Percentiles rank a stretch among this genome's conserved stretches.
phyloP scores from a whole-genome alignment of 768 basidiomycete genomes.

The Collybiopsis confluens region DNA sequence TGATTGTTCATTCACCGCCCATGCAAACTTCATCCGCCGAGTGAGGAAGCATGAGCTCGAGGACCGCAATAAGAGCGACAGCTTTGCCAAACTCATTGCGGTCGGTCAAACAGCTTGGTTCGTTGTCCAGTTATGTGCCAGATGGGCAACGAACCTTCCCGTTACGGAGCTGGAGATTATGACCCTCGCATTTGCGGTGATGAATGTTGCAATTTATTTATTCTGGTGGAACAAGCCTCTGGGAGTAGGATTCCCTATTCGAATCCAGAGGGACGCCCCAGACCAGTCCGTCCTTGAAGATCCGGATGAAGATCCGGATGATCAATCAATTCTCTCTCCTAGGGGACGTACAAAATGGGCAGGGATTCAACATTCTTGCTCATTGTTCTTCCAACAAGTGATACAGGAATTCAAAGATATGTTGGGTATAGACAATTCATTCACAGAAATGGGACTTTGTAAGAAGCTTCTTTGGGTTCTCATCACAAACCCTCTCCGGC shows the following conservation, averaged over 20 bases:
- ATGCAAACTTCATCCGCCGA: neutral
- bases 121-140: conserved; percentile 11
- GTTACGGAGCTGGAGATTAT: conserved; percentile 15
- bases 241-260: conserved; percentile 5
- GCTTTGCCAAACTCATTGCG: neutral
- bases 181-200: conserved; percentile 12
- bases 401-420: no score
- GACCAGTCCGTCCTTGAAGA: neutral
- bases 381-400: no score
- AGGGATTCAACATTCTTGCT: no score
- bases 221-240: conserved; percentile 34
- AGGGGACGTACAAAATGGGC: neutral
- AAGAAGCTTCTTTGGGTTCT: no score
- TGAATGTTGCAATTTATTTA: conserved; percentile 23
- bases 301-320: neutral
- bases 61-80: conserved; percentile 6
- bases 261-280: neutral
- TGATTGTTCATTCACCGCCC: neutral
- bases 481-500: no score
- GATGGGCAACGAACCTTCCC: neutral
- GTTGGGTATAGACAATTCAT: no score
- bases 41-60: neutral
- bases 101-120: conserved; percentile 13
- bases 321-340: neutral
- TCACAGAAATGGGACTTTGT: no score